Evolutionary conservation across 352 stramenopile species (phyloP), one percentile per base, ranked within the genome.

Genomic region (Globisporangium acanthophoron): DNA sequence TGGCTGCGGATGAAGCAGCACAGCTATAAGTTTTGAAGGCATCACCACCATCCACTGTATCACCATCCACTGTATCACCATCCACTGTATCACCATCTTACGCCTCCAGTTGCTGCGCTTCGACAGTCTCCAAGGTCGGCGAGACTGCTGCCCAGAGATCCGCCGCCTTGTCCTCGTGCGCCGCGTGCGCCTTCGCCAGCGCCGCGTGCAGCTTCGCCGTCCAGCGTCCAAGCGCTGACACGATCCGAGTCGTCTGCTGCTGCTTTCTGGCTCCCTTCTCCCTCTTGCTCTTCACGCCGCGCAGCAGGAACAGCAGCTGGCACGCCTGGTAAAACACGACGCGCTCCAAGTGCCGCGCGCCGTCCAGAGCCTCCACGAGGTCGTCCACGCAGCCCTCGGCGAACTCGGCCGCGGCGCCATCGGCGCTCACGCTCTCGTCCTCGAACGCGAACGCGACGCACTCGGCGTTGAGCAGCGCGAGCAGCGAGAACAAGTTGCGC

Each of bases 401-500:
- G 33, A 90, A 89, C 15, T 76, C 68, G 18, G 63, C 55, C 0
- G 62, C 71, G n/a, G 71, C 58, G 0, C 64, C 69, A 21, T 83
- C 75, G 21, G 73, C 62, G 67, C 52, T 65, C 61, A 80, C 53
- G 58, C 50, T 46, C 59, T 80, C 31, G n/a, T 66, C 63, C 61
- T 90, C 67, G 11, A 92, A 67, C 40, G 67, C 70, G 61, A 90
- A 90, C 3, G 69, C 83, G 37, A 87, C 60, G 56, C 80, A 85
- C 56, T 92, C 83, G 16, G 72, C 76, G 15, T 66, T 70, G 12
- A 90, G 61, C 2, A 92, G 49, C 0, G 69, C 77, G 9, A 88
- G 56, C 15, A 89, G 67, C 3, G 80, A 83, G 46, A 90, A 90
- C 13, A 92, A 57, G 59, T 92, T 92, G 29, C 73, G 74, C 78